Evolutionary conservation across 2,329 filamentous ascomycete genomes (phyloP), one percentile per base, ranked within the genome.

Genomic region (Curvularia lunata): DNA sequence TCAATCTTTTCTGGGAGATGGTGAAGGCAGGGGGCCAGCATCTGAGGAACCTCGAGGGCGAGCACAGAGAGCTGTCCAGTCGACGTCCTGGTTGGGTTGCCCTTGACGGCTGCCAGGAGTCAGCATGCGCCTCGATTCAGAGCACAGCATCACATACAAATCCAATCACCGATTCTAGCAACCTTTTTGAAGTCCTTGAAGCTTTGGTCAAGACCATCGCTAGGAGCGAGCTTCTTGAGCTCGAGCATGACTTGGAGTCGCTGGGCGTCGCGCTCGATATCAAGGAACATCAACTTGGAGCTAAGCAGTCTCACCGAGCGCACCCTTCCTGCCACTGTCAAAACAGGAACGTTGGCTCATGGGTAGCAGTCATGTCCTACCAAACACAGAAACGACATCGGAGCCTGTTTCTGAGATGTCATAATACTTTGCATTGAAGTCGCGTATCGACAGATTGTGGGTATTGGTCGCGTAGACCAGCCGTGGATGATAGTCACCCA

Each of bases 261-360:
- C 65, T 86, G 79, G 56, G 88, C 89, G 72, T 91, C 87, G 74
- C 92, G 87, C 65, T 87, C 82, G 48, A 98, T 80, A 77, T 95
- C 90, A 65, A 97, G 76, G 76, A 99, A 99, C 62, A 92, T 82
- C 67, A 99, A 86, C 77, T 90, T 91, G 67, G 86, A 88, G 65
- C 93, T 88, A 53, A 87, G 84, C 47, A 85, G 82, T 61, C 91
- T 90, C 72, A 90, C 85, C 46, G 88, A 87, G 69, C 84, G 83
- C 62, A 97, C 83, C 73, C 92, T 91, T 77, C 92, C 91, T 88
- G 80, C 73, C 73, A 54, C 62, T 52, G 64, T 78, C 64, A 78
- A 67, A 59, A 54, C 27, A 38, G 45, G 46, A 23, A 21, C 13
- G 37, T 40, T 21, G 37, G n/a, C 23, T 48, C 28, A 43, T 21